Conservation (phyloP, 495 filamentous ascomycete species). For the Clavariopsis aquatica region DNA sequence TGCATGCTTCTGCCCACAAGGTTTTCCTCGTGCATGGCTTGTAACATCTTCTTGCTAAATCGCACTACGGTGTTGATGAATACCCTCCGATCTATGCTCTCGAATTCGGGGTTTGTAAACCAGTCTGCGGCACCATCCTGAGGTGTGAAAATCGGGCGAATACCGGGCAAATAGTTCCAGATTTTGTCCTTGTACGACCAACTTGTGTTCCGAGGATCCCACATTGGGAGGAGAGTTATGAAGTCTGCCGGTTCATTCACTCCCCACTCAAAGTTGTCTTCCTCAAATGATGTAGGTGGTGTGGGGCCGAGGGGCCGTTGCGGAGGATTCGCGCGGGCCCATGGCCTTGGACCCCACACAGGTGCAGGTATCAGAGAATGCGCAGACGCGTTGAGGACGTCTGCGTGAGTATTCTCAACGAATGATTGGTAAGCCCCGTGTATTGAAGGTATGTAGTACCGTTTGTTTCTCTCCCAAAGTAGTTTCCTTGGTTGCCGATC, state of each 20-base stretch:
- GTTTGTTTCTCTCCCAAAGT: slow-evolving; percentile 73
- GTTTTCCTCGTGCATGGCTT: slow-evolving; percentile 64
- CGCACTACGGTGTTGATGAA: slow-evolving; percentile 68
- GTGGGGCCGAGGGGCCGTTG: slow-evolving; percentile 61
- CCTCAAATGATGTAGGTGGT: slow-evolving; percentile 54
- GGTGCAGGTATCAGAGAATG: slow-evolving; percentile 43
- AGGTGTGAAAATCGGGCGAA: slow-evolving; percentile 41
- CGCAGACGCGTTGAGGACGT: slow-evolving; percentile 39
- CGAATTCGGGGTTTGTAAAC: slow-evolving; percentile 41
- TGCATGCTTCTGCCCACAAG: slow-evolving; percentile 61
- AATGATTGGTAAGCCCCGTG: slow-evolving; percentile 64
- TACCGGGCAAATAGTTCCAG: slow-evolving; percentile 60
- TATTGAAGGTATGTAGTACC: slow-evolving; percentile 66
- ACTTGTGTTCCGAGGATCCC: slow-evolving; percentile 63
- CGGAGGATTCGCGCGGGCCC: slow-evolving; percentile 42
- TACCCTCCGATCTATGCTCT: slow-evolving; percentile 60
- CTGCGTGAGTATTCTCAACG: slow-evolving; percentile 50
- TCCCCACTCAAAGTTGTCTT: slow-evolving; percentile 71
- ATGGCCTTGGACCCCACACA: slow-evolving; percentile 64
- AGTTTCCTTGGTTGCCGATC: slow-evolving; percentile 64
- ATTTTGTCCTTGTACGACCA: slow-evolving; percentile 65
- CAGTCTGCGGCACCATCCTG: slow-evolving; percentile 34
- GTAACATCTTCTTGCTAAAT: slow-evolving; percentile 62
- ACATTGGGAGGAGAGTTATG: slow-evolving; percentile 70
- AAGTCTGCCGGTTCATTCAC: slow-evolving; percentile 75